Percentiles rank a stretch among this genome's conserved stretches.
Conservation (phyloP, 2,329 filamentous ascomycete species). For the Zalaria obscura region DNA sequence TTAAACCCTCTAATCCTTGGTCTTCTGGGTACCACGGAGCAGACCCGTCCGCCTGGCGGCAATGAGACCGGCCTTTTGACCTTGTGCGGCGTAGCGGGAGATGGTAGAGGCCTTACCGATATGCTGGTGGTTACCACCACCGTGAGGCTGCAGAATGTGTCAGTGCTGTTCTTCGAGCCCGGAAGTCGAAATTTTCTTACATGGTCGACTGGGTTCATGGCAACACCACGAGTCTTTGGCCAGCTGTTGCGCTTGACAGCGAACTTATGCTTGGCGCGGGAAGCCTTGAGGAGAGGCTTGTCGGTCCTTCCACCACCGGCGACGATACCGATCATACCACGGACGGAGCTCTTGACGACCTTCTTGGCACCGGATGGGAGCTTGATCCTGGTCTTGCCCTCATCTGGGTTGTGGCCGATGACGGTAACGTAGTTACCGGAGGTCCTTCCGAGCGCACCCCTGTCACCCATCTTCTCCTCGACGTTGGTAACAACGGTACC, state of each 20-base stretch:
- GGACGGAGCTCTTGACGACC: slow-evolving; percentile 78
- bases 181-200: slow-evolving; percentile 24
- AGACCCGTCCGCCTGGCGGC: slow-evolving; percentile 99
- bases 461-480: slow-evolving; percentile 97
- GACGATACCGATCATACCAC: slow-evolving; percentile 99
- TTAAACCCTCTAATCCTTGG: slow-evolving; percentile 55
- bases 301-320: slow-evolving; percentile 98
- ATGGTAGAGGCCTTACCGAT: slow-evolving; percentile 99
- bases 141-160: slow-evolving; percentile 30
- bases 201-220: slow-evolving; percentile 99
- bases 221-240: slow-evolving; percentile 99
- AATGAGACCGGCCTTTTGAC: slow-evolving; percentile 99
- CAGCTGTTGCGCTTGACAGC: slow-evolving; percentile 99
- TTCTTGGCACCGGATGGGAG: slow-evolving; percentile 98
- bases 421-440: slow-evolving; percentile 99
- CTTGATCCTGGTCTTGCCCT: slow-evolving; percentile 99
- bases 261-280: slow-evolving; percentile 99
- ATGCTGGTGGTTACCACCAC: slow-evolving; percentile 97
- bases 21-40: slow-evolving; percentile 99
- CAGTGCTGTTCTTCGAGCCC: slow-evolving; percentile 14
- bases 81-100: slow-evolving; percentile 90
- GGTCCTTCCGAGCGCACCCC: slow-evolving; percentile 88
- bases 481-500: slow-evolving; percentile 99
- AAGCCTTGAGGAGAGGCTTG: slow-evolving; percentile 99
- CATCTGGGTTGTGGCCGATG: slow-evolving; percentile 93